Evolutionary conservation across 441 rosid genomes (phyloP).

Genomic region (Adansonia rubrostipa): DNA sequence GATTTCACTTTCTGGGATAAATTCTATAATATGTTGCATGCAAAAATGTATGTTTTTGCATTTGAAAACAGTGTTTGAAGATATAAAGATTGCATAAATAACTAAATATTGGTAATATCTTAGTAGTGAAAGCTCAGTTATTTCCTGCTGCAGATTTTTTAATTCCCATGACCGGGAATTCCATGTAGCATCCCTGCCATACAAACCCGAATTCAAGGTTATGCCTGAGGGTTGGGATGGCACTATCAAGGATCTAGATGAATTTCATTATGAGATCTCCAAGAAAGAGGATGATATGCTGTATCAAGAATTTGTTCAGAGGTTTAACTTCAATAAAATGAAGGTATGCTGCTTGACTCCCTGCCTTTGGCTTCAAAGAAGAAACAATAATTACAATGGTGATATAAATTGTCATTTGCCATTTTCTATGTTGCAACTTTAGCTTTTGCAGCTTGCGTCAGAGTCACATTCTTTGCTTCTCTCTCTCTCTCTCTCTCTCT

Average conservation of each 20-base stretch:
- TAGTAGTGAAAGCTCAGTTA: neutral
- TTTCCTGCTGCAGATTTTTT: slow-evolving; percentile 59
- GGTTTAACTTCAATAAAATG: slow-evolving; percentile 84
- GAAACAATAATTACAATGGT: neutral
- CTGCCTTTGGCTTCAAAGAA: neutral
- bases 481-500: neutral
- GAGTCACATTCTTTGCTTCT: neutral
- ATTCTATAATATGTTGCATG: slow-evolving; percentile 5
- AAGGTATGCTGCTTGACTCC: slow-evolving; percentile 53
- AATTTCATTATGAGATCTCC: slow-evolving; percentile 92
- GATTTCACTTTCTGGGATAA: neutral
- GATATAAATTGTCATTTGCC: neutral
- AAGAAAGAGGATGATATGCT: slow-evolving; percentile 91
- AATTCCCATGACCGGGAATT: slow-evolving; percentile 87
- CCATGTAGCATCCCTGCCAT: slow-evolving; percentile 89
- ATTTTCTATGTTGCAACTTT: neutral
- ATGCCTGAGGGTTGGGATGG: slow-evolving; percentile 99
- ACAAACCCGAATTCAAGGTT: slow-evolving; percentile 90
- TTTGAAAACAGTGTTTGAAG: slow-evolving; percentile 4
- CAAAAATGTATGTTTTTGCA: neutral
- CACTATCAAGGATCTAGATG: slow-evolving; percentile 79
- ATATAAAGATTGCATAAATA: neutral
- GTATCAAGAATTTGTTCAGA: slow-evolving; percentile 78
- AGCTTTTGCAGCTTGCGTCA: neutral
- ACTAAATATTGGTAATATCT: neutral